Evolutionary conservation across 352 stramenopile species (phyloP).

Genomic region (Phytophthora ohioensis): DNA sequence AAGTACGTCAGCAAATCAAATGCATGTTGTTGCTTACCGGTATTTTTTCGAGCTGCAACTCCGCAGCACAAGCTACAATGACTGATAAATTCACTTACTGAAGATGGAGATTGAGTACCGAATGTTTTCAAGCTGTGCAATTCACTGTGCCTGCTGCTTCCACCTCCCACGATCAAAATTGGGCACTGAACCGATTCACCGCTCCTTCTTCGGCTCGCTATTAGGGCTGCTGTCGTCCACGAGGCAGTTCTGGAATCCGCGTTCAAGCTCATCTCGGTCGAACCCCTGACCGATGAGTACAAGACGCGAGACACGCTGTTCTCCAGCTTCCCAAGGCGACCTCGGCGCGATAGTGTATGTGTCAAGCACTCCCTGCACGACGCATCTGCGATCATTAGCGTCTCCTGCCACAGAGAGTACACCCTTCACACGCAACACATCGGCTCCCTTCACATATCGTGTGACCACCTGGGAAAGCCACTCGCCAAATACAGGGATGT

Average conservation of each 20-base stretch:
- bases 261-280: constrained; percentile 50
- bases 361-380: constrained; percentile 77
- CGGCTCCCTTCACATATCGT: constrained; percentile 57
- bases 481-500: constrained; percentile 62
- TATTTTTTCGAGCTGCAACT: not conserved
- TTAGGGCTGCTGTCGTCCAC: constrained; percentile 11
- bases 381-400: constrained; percentile 47
- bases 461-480: constrained; percentile 68
- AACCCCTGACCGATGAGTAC: constrained; percentile 77
- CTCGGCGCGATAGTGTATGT: constrained; percentile 80
- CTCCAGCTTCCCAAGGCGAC: constrained; percentile 37
- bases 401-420: constrained; percentile 61
- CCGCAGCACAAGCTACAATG: not conserved
- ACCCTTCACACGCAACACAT: constrained; percentile 76
- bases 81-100: constrained; percentile 26
- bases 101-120: not conserved
- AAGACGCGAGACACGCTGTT: constrained; percentile 56
- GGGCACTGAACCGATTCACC: constrained; percentile 16
- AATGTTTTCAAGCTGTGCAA: not conserved
- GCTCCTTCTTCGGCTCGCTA: constrained; percentile 47
- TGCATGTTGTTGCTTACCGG: not conserved
- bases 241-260: constrained; percentile 57
- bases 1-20: constrained; percentile 17
- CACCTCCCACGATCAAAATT: constrained; percentile 18
- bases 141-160: not conserved